These are phyloP conservation scores for Gaeumannomyces tritici DNA, from an alignment of 2,329 filamentous ascomycete species.

Conservation along the genomic window DNA sequence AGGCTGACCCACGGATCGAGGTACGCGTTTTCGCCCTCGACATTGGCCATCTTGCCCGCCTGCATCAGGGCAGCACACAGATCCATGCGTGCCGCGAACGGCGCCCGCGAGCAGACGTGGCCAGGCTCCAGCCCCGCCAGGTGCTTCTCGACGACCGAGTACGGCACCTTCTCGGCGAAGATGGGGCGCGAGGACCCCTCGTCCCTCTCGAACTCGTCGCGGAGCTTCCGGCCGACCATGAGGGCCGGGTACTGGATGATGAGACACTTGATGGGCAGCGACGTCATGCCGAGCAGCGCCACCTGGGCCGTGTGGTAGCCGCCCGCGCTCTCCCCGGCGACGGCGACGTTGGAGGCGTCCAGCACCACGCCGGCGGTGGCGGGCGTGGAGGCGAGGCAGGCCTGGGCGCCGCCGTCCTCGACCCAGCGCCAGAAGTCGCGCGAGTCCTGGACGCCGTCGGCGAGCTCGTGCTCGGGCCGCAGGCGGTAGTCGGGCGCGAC, in stretches of 20 bases:
- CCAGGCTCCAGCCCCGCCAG: conserved; percentile 1
- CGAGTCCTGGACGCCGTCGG: conserved; percentile 7
- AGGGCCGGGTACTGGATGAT: conserved; percentile 4
- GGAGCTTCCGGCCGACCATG: neutral
- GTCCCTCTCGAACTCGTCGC: neutral
- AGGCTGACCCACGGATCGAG: conserved; percentile 6
- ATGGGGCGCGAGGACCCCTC: neutral
- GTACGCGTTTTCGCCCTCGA: neutral
- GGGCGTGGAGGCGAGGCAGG: neutral
- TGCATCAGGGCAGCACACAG: neutral
- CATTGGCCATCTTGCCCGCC: conserved; percentile 1
- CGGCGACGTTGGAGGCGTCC: conserved; percentile 2
- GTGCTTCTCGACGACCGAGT: conserved; percentile 3
- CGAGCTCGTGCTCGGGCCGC: conserved; percentile 5
- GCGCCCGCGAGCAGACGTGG: conserved; percentile 1
- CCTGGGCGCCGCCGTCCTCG: neutral
- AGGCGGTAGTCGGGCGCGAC: conserved; percentile 9
- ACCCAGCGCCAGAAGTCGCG: conserved; percentile 9
- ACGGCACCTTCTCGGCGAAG: neutral
- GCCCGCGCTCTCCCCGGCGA: conserved; percentile 5
- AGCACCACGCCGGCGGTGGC: neutral
- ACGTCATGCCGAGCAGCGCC: conserved; percentile 5
- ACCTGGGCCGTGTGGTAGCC: conserved; percentile 3
- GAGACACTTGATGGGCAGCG: conserved; percentile 1
- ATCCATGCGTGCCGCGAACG: neutral